Evolutionary conservation across 768 basidiomycete species (phyloP).

Genomic region (Suillus spraguei): DNA sequence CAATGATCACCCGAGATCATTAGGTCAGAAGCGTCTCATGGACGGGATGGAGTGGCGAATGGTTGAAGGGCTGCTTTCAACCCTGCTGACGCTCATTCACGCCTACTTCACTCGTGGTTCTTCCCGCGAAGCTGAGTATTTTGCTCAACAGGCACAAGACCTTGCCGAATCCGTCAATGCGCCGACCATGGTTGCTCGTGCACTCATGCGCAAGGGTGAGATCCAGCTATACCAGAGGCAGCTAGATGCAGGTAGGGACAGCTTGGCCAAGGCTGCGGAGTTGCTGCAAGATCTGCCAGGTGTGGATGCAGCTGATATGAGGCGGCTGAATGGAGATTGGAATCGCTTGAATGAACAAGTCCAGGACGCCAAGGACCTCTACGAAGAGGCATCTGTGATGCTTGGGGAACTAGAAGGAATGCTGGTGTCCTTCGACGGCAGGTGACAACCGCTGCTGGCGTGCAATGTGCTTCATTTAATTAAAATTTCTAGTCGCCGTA

Average conservation of each 20-base stretch:
- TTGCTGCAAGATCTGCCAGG: conserved; percentile 50
- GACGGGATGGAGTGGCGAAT: conserved; percentile 76
- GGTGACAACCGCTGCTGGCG: conserved; percentile 36
- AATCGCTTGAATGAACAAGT: conserved; percentile 35
- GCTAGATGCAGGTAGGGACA: conserved; percentile 56
- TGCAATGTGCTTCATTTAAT: background rate
- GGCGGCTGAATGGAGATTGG: conserved; percentile 58
- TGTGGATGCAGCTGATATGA: conserved; percentile 60
- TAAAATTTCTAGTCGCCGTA: conserved; percentile 40
- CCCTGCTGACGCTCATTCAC: conserved; percentile 64
- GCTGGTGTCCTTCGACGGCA: conserved; percentile 56
- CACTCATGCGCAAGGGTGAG: conserved; percentile 68
- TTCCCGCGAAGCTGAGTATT: conserved; percentile 83
- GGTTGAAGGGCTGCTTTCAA: conserved; percentile 67
- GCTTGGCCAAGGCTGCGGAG: conserved; percentile 51
- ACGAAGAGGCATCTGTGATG: conserved; percentile 56
- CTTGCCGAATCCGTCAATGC: conserved; percentile 71
- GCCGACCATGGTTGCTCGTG: conserved; percentile 64
- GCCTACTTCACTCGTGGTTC: conserved; percentile 78
- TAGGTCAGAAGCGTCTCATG: conserved; percentile 31
- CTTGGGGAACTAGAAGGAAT: conserved; percentile 62
- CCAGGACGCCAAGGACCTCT: conserved; percentile 54
- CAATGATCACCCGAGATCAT: conserved; percentile 27
- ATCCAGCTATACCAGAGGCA: conserved; percentile 66
- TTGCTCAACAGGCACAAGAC: conserved; percentile 74